Base-by-base conservation (phyloP, 108 stramenopile species). In the Aurantiochytrium sp. region DNA sequence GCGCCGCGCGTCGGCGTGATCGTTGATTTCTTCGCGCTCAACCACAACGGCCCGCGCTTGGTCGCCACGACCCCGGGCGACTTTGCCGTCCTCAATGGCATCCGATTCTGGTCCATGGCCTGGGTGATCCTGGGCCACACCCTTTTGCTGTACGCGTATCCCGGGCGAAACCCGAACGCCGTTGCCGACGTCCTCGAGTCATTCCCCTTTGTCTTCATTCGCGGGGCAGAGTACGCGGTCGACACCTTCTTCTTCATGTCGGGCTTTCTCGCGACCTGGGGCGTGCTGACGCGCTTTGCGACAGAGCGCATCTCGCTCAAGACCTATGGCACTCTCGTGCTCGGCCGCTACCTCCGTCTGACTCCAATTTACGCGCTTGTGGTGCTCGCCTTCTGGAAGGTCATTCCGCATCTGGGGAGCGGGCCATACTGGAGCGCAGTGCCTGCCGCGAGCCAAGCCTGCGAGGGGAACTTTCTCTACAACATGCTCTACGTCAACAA, bases 221-320 rank as follows among this genome's bases (percentile, higher is more conserved):
- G 65, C 2, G 48, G 59, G 12, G 90, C 73, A 4, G 87, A 87
- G 27, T 91, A 91, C 17, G 52, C 89, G 37, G 91, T 92, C 41
- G 91, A 92, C 88, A 91, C 91, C n/a, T 92, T 92, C 55, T 92
- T 92, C 54, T 91, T 90, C 85, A 55, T 92, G 32, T 90, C 89
- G 12, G 91, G 91, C 36, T 90, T 91, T 45, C 86, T 91, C 48
- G 90, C 87, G 81, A 55, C 88, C 15, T 91, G 88, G 69, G 89
- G 73, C n/a, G 86, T 91, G 68, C 85, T 91, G 12, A 41, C 39
- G 54, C 48, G 55, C 30, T 37, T 19, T n/a, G 48, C 54, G 30
- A 4, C 27, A 37, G 39, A 54, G 10, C 34, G 31, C 2, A 24
- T 55, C 31, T 10, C 34, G 2, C 41, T 17, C 19, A 39, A 50